Evolutionary conservation across 805 yeast genomes (phyloP).

Genomic region (Grigorovia jiainica): DNA sequence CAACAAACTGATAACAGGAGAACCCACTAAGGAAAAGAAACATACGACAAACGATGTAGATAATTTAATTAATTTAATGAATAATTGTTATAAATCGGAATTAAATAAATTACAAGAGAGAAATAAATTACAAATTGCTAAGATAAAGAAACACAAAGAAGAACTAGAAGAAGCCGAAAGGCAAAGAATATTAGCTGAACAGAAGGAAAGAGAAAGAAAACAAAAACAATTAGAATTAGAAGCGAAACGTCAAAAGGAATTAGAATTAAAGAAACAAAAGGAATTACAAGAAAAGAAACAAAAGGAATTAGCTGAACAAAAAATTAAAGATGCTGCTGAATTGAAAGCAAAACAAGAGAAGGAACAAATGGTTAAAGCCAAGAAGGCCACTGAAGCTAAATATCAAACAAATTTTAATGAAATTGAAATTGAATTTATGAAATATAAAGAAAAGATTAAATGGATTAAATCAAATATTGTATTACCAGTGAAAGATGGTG

Average conservation of each 20-base stretch:
- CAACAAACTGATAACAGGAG: not conserved
- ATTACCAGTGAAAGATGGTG: conserved; percentile 38
- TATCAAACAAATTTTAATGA: conserved; percentile 21
- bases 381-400: conserved; percentile 13
- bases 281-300: conserved; percentile 11
- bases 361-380: conserved; percentile 9
- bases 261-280: conserved; percentile 9
- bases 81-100: not conserved
- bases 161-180: conserved; percentile 12
- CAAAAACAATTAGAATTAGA: conserved; percentile 8
- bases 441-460: conserved; percentile 42
- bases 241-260: conserved; percentile 10
- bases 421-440: conserved; percentile 36
- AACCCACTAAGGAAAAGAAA: not conserved
- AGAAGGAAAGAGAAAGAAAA: conserved; percentile 6
- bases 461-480: conserved; percentile 55
- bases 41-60: not conserved
- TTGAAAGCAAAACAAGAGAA: conserved; percentile 16
- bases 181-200: conserved; percentile 8
- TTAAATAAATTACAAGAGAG: not conserved
- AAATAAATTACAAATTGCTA: conserved; percentile 1
- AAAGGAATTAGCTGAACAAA: conserved; percentile 10
- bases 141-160: conserved; percentile 5
- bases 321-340: conserved; percentile 22
- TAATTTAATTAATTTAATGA: not conserved